phyloP scores from a whole-genome alignment of 371 early-diverging fungal genomes.

The Mucor mucedo region DNA sequence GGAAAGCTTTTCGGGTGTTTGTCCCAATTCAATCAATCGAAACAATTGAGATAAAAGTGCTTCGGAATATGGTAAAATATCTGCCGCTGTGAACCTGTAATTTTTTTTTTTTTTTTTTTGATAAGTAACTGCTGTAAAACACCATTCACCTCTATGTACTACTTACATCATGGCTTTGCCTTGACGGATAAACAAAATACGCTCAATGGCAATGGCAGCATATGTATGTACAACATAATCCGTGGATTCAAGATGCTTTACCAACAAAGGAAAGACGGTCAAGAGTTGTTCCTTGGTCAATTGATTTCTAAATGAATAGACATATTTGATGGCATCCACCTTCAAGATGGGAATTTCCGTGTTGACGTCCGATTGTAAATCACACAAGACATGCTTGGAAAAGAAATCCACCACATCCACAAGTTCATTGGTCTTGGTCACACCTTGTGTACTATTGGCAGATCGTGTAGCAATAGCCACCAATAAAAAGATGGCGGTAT shows the following conservation, averaged over 20 bases:
- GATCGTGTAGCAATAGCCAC: conserved; percentile 84
- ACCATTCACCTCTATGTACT: not conserved
- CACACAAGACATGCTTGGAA: conserved; percentile 78
- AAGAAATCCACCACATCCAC: conserved; percentile 88
- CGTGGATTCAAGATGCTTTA: conserved; percentile 78
- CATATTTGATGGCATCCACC: conserved; percentile 92
- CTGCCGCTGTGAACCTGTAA: conserved; percentile 68
- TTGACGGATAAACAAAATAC: conserved; percentile 83
- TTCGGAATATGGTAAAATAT: conserved; percentile 74
- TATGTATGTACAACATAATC: conserved; percentile 92
- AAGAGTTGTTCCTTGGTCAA: conserved; percentile 79
- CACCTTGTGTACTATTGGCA: conserved; percentile 73
- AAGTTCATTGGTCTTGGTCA: conserved; percentile 76
- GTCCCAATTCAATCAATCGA: conserved; percentile 67
- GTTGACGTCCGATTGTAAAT: conserved; percentile 76
- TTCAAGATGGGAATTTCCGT: conserved; percentile 86
- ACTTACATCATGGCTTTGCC: conserved; percentile 68
- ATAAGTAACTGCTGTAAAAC: too few relatives aligned
- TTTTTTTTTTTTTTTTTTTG: not conserved
- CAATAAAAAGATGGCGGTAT: conserved; percentile 91
- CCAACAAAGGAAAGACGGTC: conserved; percentile 78
- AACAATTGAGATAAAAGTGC: conserved; percentile 78
- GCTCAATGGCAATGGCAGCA: conserved; percentile 90
- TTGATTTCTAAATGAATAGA: conserved; percentile 93
- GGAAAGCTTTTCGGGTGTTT: conserved; percentile 84